Conservation (phyloP, 2,329 filamentous ascomycete genomes). For the Exophiala sp. region DNA sequence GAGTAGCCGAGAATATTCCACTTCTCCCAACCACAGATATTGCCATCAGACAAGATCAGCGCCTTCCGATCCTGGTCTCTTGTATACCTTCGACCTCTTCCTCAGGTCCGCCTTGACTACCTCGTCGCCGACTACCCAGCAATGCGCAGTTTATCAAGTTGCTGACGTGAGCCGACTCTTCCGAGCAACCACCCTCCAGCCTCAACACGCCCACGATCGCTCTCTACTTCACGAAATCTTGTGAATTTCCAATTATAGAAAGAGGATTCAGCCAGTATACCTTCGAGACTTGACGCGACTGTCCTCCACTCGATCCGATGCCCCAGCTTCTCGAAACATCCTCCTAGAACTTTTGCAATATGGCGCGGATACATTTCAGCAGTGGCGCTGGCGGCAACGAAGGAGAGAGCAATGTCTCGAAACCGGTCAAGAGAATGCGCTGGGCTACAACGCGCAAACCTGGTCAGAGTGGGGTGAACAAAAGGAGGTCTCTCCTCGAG, state of each 20-base stretch:
- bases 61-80: neutral
- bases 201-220: constrained; percentile 7
- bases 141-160: constrained; percentile 17
- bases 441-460: constrained; percentile 93
- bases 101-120: constrained; percentile 8
- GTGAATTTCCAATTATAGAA: constrained; percentile 1
- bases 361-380: constrained; percentile 26
- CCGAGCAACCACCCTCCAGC: constrained; percentile 15
- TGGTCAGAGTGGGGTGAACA: constrained; percentile 69
- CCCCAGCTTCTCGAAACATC: neutral
- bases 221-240: constrained; percentile 5
- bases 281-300: neutral
- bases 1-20: neutral
- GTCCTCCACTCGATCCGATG: neutral
- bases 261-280: neutral
- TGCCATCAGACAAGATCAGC: neutral
- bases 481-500: constrained; percentile 78
- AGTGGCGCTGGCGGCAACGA: neutral
- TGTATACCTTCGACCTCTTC: constrained; percentile 2
- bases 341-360: constrained; percentile 8
- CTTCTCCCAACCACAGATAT: neutral
- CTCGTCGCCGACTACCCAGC: constrained; percentile 5
- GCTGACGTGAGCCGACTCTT: constrained; percentile 28
- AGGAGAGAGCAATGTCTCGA: constrained; percentile 49
- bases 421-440: constrained; percentile 73